A percentile compares a stretch with the other conserved stretches of the same genome.
phyloP scores from a whole-genome alignment of 352 stramenopile species.

The Phytophthora cajani region DNA sequence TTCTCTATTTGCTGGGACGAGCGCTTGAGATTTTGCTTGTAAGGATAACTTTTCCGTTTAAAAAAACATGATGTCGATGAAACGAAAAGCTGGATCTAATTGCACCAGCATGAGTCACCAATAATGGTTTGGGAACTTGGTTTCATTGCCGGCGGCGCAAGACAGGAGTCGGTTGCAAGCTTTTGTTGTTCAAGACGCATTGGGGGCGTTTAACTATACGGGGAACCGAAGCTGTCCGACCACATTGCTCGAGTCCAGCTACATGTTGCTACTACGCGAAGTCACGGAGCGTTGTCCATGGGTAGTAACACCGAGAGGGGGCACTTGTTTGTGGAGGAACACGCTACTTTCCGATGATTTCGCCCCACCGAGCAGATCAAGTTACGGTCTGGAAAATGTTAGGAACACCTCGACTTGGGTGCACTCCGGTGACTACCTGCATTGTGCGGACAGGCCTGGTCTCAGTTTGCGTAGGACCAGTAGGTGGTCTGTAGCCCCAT shows the following conservation, averaged over 20 bases:
- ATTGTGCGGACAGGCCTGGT: background rate
- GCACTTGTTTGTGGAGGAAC: constrained; percentile 16
- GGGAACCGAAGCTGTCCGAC: background rate
- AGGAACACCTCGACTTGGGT: constrained; percentile 22
- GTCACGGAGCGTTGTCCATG: background rate
- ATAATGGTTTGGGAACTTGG: no score
- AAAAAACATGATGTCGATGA: no score
- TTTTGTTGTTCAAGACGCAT: background rate
- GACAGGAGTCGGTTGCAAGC: background rate
- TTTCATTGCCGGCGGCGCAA: background rate
- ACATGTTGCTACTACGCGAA: constrained; percentile 1
- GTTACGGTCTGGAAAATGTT: constrained; percentile 16
- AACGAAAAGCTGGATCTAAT: no score
- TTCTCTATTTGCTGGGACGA: no score
- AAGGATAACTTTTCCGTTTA: no score
- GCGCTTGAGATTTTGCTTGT: no score
- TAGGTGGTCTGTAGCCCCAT: background rate
- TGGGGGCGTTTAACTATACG: background rate
- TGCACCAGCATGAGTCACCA: no score
- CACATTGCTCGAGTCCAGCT: constrained; percentile 14
- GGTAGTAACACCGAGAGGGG: constrained; percentile 16
- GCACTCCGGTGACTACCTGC: constrained; percentile 6
- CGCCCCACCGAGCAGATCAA: constrained; percentile 26
- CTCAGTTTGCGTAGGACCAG: background rate
- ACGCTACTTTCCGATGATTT: constrained; percentile 20